phyloP scores from a whole-genome alignment of 331 rosid genomes.

The Rhamnella rubrinervis region DNA sequence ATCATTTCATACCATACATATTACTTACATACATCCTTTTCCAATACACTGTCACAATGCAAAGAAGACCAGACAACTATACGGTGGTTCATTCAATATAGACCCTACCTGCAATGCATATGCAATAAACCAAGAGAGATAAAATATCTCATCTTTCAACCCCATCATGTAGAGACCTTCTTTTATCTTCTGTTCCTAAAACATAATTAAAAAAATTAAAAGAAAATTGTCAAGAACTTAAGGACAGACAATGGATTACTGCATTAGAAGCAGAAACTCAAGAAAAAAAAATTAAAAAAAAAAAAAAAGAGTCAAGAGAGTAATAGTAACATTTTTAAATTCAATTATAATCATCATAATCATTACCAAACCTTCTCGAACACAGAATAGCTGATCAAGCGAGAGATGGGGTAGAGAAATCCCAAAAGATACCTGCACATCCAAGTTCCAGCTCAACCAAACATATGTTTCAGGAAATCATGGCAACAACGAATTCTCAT shows the following conservation, averaged over 20 bases:
- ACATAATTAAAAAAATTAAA: constrained; percentile 4
- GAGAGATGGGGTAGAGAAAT: constrained; percentile 89
- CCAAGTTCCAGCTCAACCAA: constrained; percentile 31
- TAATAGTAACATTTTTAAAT: constrained; percentile 16
- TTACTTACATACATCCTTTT: background rate
- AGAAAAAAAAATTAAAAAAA: background rate
- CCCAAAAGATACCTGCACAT: constrained; percentile 85
- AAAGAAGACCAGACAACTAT: constrained; percentile 1
- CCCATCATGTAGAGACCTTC: constrained; percentile 99
- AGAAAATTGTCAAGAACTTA: constrained; percentile 11
- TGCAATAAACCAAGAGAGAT: constrained; percentile 88
- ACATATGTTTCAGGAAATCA: constrained; percentile 19
- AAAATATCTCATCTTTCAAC: constrained; percentile 77
- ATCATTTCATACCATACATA: no score
- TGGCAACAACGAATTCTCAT: constrained; percentile 7
- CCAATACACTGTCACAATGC: background rate
- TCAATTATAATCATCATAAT: constrained; percentile 20
- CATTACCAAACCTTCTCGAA: constrained; percentile 76
- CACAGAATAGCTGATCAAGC: constrained; percentile 84
- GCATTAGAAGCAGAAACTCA: constrained; percentile 9
- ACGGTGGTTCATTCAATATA: background rate
- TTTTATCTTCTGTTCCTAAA: constrained; percentile 89
- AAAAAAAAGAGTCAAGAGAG: background rate
- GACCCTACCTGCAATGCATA: constrained; percentile 76
- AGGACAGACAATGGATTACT: constrained; percentile 10